Conservation (phyloP, 2,329 filamentous ascomycete species). For the Ascochyta rabiei region DNA sequence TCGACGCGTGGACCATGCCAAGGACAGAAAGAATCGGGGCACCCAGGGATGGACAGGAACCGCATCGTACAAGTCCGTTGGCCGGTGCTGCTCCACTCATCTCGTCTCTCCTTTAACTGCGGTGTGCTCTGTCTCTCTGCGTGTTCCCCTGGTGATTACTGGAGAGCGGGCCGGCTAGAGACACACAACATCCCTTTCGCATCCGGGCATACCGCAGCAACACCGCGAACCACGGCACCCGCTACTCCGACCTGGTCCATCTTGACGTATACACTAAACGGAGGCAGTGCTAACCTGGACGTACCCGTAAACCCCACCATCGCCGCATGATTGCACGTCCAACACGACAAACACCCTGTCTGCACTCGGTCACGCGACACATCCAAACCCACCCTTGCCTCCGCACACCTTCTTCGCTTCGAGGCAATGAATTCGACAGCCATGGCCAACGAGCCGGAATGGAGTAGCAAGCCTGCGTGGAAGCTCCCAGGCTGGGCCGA, state of each 20-base stretch:
- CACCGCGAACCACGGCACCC: slow-evolving; percentile 3
- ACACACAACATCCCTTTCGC: slow-evolving; percentile 2
- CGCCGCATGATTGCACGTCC: background rate
- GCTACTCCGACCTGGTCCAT: slow-evolving; percentile 7
- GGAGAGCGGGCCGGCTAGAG: background rate
- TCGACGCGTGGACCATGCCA: slow-evolving; percentile 15
- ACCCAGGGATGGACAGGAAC: slow-evolving; percentile 11
- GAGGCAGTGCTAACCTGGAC: slow-evolving; percentile 12
- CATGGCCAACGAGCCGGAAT: slow-evolving; percentile 32
- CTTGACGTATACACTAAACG: slow-evolving; percentile 4
- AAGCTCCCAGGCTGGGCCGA: slow-evolving; percentile 52
- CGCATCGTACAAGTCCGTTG: slow-evolving; percentile 7
- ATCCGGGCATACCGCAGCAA: slow-evolving; percentile 6
- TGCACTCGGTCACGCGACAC: slow-evolving; percentile 4
- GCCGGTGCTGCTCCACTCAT: slow-evolving; percentile 11
- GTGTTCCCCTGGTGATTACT: background rate
- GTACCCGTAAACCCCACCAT: slow-evolving; percentile 10
- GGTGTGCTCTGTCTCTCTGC: slow-evolving; percentile 1
- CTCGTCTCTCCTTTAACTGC: slow-evolving; percentile 14
- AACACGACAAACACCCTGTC: background rate
- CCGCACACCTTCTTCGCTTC: background rate
- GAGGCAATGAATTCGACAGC: slow-evolving; percentile 16
- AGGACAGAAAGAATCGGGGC: slow-evolving; percentile 10
- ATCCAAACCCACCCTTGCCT: background rate
- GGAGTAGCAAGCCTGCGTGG: slow-evolving; percentile 51